Conservation (phyloP, 352 stramenopile species). For the Aphanomyces stellatus region DNA sequence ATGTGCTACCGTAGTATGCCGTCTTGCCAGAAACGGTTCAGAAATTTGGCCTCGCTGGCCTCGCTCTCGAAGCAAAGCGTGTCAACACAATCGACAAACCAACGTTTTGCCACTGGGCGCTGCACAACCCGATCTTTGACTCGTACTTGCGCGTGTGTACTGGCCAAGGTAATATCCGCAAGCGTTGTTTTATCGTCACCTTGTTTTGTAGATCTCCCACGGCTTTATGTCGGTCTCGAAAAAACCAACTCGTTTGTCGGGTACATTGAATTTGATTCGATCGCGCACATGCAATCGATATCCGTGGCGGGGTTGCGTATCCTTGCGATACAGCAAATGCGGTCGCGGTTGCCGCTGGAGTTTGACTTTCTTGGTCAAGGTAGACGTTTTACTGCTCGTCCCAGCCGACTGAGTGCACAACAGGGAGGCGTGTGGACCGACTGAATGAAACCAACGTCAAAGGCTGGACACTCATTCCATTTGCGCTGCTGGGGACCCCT, state of each 20-base stretch:
- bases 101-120: conserved; percentile 2
- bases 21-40: background rate
- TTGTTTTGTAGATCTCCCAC: background rate
- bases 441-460: conserved; percentile 9
- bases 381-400: background rate
- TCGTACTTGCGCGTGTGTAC: background rate
- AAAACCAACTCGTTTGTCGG: background rate
- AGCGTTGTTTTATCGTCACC: too few relatives aligned
- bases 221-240: background rate
- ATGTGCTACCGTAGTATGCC: background rate
- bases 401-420: background rate
- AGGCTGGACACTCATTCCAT: conserved; percentile 3
- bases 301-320: background rate
- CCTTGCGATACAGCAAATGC: background rate
- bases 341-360: background rate
- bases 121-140: background rate
- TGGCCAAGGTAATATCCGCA: background rate
- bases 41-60: background rate
- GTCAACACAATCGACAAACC: background rate
- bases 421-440: background rate
- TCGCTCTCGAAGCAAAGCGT: background rate
- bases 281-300: background rate
- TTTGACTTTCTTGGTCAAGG: conserved; percentile 1
- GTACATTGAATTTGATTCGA: conserved; percentile 15
- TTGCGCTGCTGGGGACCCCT: background rate